These are phyloP conservation scores for Monosporascus sp. DNA, from an alignment of 2,329 filamentous ascomycete species.

Conservation along the genomic window DNA sequence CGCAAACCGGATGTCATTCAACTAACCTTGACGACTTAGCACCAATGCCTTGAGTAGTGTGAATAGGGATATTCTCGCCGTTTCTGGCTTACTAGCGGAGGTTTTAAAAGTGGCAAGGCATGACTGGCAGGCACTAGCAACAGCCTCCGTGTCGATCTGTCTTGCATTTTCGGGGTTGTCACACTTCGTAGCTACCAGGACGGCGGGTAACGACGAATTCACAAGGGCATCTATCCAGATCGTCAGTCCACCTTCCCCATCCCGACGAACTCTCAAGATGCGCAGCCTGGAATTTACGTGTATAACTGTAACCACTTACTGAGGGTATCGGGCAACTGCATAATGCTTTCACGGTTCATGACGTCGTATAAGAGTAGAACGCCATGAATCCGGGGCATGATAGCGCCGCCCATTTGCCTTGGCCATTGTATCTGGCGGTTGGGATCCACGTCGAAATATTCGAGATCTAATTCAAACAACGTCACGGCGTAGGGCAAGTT, in stretches of 20 bases:
- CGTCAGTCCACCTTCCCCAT: slow-evolving; percentile 11
- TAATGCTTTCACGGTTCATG: slow-evolving; percentile 69
- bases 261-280: not conserved
- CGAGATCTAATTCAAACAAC: slow-evolving; percentile 61
- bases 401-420: slow-evolving; percentile 62
- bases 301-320: slow-evolving; percentile 53
- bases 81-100: slow-evolving; percentile 64
- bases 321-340: slow-evolving; percentile 68
- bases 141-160: slow-evolving; percentile 63
- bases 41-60: slow-evolving; percentile 70
- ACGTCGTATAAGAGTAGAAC: slow-evolving; percentile 86
- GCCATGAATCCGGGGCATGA: slow-evolving; percentile 73
- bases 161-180: slow-evolving; percentile 67
- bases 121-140: slow-evolving; percentile 60
- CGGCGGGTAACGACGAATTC: slow-evolving; percentile 67
- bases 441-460: slow-evolving; percentile 57
- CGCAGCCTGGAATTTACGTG: not conserved
- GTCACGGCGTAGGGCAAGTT: slow-evolving; percentile 53
- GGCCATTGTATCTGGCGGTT: slow-evolving; percentile 60
- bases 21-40: slow-evolving; percentile 62
- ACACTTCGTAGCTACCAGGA: slow-evolving; percentile 86
- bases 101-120: slow-evolving; percentile 70
- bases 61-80: slow-evolving; percentile 69
- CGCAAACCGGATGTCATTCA: slow-evolving; percentile 6
- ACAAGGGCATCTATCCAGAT: slow-evolving; percentile 61